These are phyloP conservation scores for Boletus vermiculosoides DNA, from an alignment of 768 basidiomycete genomes.

Conservation along the genomic window DNA sequence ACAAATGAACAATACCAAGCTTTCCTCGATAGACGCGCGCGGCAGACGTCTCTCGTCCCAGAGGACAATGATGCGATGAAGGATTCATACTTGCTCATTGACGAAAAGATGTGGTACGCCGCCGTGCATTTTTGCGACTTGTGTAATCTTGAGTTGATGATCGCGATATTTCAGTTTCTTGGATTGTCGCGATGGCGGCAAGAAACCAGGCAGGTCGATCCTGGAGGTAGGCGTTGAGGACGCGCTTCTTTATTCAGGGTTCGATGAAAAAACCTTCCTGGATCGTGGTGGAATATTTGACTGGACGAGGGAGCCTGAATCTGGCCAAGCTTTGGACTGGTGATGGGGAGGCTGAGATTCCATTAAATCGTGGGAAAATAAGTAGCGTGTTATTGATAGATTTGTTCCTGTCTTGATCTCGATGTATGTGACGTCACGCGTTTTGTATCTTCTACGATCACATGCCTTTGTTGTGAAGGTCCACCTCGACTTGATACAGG, in stretches of 20 bases:
- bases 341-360: not conserved
- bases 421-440: not conserved
- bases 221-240: slow-evolving; percentile 14
- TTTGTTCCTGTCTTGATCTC: not conserved
- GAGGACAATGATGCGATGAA: slow-evolving; percentile 40
- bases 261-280: slow-evolving; percentile 12
- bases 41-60: slow-evolving; percentile 31
- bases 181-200: slow-evolving; percentile 33
- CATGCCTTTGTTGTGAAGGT: not conserved
- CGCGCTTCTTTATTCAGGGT: slow-evolving; percentile 17
- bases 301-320: slow-evolving; percentile 3
- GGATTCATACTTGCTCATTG: slow-evolving; percentile 38
- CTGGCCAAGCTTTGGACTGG: slow-evolving; percentile 8
- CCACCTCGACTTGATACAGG: not conserved
- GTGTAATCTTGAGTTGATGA: not conserved
- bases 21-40: slow-evolving; percentile 33
- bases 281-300: slow-evolving; percentile 9
- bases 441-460: not conserved
- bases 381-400: not conserved
- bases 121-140: not conserved
- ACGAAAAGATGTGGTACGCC: slow-evolving; percentile 37
- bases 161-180: slow-evolving; percentile 22
- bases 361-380: not conserved
- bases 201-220: slow-evolving; percentile 22
- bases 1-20: slow-evolving; percentile 34